Base-by-base conservation (phyloP, 805 yeast species). In the Candida koratica region DNA sequence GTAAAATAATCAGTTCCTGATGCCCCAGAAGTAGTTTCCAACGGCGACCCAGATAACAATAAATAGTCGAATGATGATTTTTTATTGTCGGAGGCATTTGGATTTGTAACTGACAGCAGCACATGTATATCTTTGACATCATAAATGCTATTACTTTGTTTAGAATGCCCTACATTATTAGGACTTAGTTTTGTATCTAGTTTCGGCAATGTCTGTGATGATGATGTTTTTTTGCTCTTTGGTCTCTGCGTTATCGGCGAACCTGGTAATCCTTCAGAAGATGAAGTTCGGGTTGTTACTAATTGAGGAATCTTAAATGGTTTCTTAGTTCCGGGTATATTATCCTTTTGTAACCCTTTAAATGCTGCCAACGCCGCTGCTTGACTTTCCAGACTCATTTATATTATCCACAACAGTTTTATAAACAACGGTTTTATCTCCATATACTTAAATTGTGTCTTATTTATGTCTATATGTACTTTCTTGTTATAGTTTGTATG, bases 361-460 rank as follows among this genome's bases (percentile, higher is more conserved):
- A 66, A 66, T 5, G 72, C 72, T 4, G 71, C 71, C 45, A 61
- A 42, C 2, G 72, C 72, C 10, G 72, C 72, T 6, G 71, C 69
- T 31, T 61, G 64, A 40, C 61, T 57, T 25, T 65, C 66, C 19
- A 39, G 43, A 29, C 37, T 37, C 38, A 32, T 36, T 20, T n/a
- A n/a, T n/a, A n/a, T n/a, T n/a, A n/a, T n/a, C n/a, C n/a, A n/a
- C n/a, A n/a, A n/a, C n/a, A n/a, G n/a, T n/a, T n/a, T n/a, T n/a
- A n/a, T n/a, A n/a, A n/a, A n/a, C n/a, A n/a, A n/a, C n/a, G n/a
- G n/a, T n/a, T n/a, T n/a, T n/a, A n/a, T n/a, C n/a, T n/a, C n/a
- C n/a, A n/a, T n/a, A n/a, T n/a, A n/a, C n/a, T n/a, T n/a, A n/a
- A n/a, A n/a, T n/a, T n/a, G n/a, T n/a, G n/a, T n/a, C n/a, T n/a